Evolutionary conservation across 2,329 filamentous ascomycete genomes (phyloP), one percentile per base, ranked within the genome.

Genomic region (Diplodia corticola): DNA sequence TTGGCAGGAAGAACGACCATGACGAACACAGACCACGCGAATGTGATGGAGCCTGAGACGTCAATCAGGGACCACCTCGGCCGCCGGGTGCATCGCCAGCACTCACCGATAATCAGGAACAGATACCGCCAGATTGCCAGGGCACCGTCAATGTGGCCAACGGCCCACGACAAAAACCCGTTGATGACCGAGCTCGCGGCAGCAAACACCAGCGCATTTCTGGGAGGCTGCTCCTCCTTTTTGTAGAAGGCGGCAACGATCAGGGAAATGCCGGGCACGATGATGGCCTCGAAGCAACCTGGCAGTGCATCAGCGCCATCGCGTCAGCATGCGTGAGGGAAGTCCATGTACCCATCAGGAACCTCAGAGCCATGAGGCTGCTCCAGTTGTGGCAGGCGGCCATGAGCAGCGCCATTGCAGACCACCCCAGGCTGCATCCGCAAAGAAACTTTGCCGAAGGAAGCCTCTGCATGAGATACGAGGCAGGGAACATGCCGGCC

Each of bases 201-300:
- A 7, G 76, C 76, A 63, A 79, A 78, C 0, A 77, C 75, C 30
- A 79, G 68, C 5, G 75, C 75, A 57, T 77, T 78, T n/a, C 76
- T 70, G 20, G 74, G 60, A 44, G 60, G 60, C 5, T 77, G 76
- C 51, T 78, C 77, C 5, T 73, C 68, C 37, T 78, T 79, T 64
- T 74, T 78, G 65, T 79, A 79, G 66, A 79, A 79, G 3, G 73
- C 75, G 5, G 76, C 74, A 46, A 79, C 71, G 40, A 79, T 73
- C 30, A 78, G 71, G 4, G 75, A 77, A 22, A 77, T 71, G 13
- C 72, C 74, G 5, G 77, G 77, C 2, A 73, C 70, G 24, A 75
- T 75, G 28, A 77, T 73, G 6, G 76, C 75, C 55, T 79, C 77
- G 1, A 78, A 70, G 61, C 68, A 73, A 15, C 37, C 66, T 68